Evolutionary conservation across 495 filamentous ascomycete genomes (phyloP).

Genomic region (Lophiotrema nucula): DNA sequence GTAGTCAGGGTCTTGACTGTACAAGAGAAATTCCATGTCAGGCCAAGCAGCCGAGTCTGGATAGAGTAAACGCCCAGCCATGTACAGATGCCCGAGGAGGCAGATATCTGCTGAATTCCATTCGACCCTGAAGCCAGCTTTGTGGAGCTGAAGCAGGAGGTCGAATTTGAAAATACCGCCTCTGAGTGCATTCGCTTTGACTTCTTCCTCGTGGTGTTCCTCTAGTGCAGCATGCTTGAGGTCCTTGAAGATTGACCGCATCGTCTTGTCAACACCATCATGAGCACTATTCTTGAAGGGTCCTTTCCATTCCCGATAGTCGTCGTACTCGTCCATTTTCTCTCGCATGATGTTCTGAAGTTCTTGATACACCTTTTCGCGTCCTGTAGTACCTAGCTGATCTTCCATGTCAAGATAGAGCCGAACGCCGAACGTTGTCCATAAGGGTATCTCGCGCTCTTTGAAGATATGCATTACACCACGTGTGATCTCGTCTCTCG

Average conservation of each 20-base stretch:
- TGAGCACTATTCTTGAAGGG: too few relatives aligned
- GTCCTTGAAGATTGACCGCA: too few relatives aligned
- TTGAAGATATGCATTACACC: background rate
- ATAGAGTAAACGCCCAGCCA: background rate
- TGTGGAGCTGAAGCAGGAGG: background rate
- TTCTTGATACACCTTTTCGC: background rate
- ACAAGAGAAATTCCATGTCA: background rate
- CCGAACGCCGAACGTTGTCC: background rate
- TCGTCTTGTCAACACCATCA: too few relatives aligned
- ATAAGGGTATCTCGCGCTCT: background rate
- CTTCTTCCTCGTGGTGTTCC: too few relatives aligned
- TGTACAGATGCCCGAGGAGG: background rate
- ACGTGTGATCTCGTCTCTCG: background rate
- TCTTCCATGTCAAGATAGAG: background rate
- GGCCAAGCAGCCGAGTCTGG: background rate
- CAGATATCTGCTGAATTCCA: background rate
- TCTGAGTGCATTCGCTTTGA: too few relatives aligned
- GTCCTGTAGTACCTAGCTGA: background rate
- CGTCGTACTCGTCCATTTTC: background rate
- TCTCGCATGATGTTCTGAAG: background rate
- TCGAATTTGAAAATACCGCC: too few relatives aligned
- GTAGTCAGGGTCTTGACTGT: background rate
- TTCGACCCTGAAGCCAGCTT: background rate
- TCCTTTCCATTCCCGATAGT: too few relatives aligned
- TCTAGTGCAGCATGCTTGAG: too few relatives aligned